These are phyloP conservation scores for Vigna reflexopilosa DNA, from an alignment of 306 rosid species.

Conservation along the genomic window DNA sequence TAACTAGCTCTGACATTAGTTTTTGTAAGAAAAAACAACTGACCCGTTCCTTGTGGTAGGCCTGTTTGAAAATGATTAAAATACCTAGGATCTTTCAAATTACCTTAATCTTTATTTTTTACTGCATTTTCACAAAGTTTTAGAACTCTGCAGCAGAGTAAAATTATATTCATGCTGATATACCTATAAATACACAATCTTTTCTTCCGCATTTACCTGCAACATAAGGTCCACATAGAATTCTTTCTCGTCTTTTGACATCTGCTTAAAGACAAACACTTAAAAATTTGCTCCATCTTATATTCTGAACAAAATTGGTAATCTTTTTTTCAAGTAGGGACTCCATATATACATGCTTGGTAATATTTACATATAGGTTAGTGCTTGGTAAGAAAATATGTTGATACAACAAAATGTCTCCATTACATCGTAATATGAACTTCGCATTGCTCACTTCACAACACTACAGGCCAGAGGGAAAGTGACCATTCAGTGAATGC, in stretches of 20 bases:
- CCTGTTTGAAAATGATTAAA: not conserved
- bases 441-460: conserved; percentile 22
- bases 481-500: conserved; percentile 21
- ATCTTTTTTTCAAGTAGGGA: not conserved
- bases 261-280: not conserved
- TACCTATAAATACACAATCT: not conserved
- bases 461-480: not conserved
- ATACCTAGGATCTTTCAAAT: not conserved
- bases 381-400: not conserved
- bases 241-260: not conserved
- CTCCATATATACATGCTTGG: conserved; percentile 33
- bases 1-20: not conserved
- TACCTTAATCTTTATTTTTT: conserved; percentile 6
- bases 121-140: not conserved
- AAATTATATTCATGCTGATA: not conserved
- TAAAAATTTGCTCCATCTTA: not conserved
- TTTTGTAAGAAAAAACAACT: too few relatives aligned
- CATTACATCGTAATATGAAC: not conserved
- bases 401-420: conserved; percentile 28
- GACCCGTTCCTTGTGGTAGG: too few relatives aligned
- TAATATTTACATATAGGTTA: conserved; percentile 45
- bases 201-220: not conserved
- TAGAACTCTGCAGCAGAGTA: not conserved
- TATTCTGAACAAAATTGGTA: conserved; percentile 16
- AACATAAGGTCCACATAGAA: not conserved